Evolutionary conservation across 805 yeast species (phyloP).

Genomic region (Candida tallmaniae): DNA sequence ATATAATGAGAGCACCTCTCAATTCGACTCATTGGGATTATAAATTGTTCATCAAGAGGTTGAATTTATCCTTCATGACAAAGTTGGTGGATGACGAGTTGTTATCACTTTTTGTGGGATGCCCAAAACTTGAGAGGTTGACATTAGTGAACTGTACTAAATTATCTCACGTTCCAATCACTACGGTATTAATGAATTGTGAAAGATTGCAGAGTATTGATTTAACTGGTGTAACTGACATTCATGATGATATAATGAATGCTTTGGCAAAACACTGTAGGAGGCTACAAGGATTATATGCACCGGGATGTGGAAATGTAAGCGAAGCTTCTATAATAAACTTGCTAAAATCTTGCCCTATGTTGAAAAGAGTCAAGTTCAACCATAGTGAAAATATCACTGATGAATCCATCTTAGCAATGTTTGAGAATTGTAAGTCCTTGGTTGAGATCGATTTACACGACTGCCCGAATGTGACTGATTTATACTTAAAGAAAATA

Average conservation of each 20-base stretch:
- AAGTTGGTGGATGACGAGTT: constrained; percentile 61
- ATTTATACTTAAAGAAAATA: constrained; percentile 52
- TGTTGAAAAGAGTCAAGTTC: constrained; percentile 77
- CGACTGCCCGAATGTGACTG: constrained; percentile 70
- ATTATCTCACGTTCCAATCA: constrained; percentile 57
- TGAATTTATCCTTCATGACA: constrained; percentile 75
- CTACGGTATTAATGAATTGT: constrained; percentile 60
- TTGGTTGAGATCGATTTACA: constrained; percentile 89
- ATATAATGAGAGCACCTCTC: constrained; percentile 49
- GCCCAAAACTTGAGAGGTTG: constrained; percentile 76
- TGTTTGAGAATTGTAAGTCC: constrained; percentile 69
- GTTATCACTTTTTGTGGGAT: constrained; percentile 57
- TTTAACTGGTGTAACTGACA: constrained; percentile 68
- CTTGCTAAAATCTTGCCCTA: constrained; percentile 60
- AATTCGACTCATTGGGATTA: constrained; percentile 59
- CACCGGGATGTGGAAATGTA: constrained; percentile 76
- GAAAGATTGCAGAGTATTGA: constrained; percentile 78
- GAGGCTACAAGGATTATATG: constrained; percentile 83
- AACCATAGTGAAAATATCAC: constrained; percentile 65
- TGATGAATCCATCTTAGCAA: constrained; percentile 54
- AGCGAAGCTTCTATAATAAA: constrained; percentile 58
- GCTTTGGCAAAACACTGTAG: constrained; percentile 69
- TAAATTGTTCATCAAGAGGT: constrained; percentile 64
- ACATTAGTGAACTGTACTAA: constrained; percentile 77
- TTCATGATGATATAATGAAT: constrained; percentile 60